Evolutionary conservation across 2,329 filamentous ascomycete species (phyloP).

Genomic region (Aspergillus ruber): DNA sequence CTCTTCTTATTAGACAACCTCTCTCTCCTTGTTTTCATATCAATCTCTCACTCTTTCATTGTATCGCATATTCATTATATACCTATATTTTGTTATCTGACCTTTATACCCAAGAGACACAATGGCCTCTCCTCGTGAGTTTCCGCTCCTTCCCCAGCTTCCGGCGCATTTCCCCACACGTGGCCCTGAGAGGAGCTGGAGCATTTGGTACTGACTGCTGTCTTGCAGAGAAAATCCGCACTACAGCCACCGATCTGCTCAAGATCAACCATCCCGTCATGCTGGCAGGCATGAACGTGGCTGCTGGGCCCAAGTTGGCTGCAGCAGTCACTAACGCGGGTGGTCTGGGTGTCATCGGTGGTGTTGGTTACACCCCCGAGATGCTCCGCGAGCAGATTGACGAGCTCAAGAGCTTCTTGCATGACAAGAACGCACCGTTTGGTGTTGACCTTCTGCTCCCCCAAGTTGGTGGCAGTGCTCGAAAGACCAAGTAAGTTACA

Average conservation of each 20-base stretch:
- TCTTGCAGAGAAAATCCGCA: slow-evolving; percentile 72
- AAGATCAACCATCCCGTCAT: slow-evolving; percentile 96
- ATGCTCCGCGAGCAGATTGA: slow-evolving; percentile 94
- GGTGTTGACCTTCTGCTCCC: slow-evolving; percentile 90
- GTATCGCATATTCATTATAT: not conserved
- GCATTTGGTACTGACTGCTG: slow-evolving; percentile 16
- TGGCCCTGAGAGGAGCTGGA: not conserved
- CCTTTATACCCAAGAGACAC: slow-evolving; percentile 5
- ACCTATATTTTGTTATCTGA: not conserved
- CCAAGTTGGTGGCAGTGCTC: slow-evolving; percentile 86
- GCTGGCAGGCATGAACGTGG: slow-evolving; percentile 98
- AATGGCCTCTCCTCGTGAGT: slow-evolving; percentile 79
- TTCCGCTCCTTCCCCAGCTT: slow-evolving; percentile 5
- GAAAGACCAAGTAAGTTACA: slow-evolving; percentile 75
- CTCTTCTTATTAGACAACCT: not conserved
- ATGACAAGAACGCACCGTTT: slow-evolving; percentile 89
- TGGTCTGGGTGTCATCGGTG: slow-evolving; percentile 92
- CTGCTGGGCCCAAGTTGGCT: slow-evolving; percentile 90
- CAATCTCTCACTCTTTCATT: not conserved
- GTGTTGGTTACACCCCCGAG: slow-evolving; percentile 84
- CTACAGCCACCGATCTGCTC: slow-evolving; percentile 88
- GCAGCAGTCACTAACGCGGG: slow-evolving; percentile 96
- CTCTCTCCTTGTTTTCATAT: not conserved
- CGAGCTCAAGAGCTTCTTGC: slow-evolving; percentile 82
- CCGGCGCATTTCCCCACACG: slow-evolving; percentile 2